Conservation (phyloP, 2,329 filamentous ascomycete genomes). For the Paraphaeosphaeria sporulosa region DNA sequence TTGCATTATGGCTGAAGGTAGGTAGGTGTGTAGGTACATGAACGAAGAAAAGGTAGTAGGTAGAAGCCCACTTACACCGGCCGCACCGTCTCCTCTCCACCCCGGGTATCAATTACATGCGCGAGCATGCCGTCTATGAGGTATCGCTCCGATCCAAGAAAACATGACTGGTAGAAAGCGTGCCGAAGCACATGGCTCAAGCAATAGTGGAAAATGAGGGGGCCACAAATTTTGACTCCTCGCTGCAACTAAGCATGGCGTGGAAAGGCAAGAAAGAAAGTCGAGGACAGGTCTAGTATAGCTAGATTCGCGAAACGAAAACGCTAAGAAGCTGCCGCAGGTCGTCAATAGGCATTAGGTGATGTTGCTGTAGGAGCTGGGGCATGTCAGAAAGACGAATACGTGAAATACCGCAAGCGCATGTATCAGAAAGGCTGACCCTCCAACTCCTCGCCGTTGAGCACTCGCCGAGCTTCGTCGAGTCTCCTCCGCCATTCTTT, state of each 20-base stretch:
- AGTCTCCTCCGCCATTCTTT: constrained; percentile 74
- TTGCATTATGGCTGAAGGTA: constrained; percentile 4
- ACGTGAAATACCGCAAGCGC: background rate
- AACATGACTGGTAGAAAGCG: constrained; percentile 11
- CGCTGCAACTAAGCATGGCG: background rate
- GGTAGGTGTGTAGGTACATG: constrained; percentile 15
- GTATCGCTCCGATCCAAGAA: constrained; percentile 12
- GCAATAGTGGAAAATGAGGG: background rate
- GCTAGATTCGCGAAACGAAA: constrained; percentile 20
- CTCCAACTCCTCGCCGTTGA: constrained; percentile 68
- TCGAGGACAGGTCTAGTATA: background rate
- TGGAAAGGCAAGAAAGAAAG: background rate
- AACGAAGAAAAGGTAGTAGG: constrained; percentile 2
- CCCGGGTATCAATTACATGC: constrained; percentile 44
- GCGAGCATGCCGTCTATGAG: constrained; percentile 5
- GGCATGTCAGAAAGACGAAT: constrained; percentile 11
- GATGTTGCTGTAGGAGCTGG: constrained; percentile 13
- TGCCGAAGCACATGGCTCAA: constrained; percentile 2
- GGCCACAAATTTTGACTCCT: constrained; percentile 3
- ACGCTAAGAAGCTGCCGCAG: constrained; percentile 37
- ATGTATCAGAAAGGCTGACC: constrained; percentile 32
- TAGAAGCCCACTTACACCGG: constrained; percentile 27
- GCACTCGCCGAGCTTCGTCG: constrained; percentile 74
- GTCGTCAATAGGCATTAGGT: constrained; percentile 41
- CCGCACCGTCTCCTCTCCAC: constrained; percentile 25